Base-by-base conservation (phyloP, 179 eudicot species). In the Carnegiea gigantea region DNA sequence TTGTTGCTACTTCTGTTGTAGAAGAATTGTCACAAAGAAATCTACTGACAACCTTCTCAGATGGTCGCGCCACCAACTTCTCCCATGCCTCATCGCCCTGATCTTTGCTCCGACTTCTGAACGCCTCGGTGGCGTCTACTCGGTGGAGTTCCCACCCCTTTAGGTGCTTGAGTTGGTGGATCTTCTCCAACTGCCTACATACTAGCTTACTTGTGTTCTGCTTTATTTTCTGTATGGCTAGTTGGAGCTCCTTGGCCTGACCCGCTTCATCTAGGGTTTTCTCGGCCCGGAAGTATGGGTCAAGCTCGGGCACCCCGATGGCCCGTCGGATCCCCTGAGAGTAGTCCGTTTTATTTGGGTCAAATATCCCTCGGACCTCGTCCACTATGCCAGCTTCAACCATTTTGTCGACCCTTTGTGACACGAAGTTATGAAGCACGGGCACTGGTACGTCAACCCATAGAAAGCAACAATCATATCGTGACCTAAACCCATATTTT, bases 271-370 rank as follows among this genome's bases (percentile, higher is more conserved):
- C 44, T 40, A 40, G 44, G 44, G 44, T 40, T 40, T 85, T 78
- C 2, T 87, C 90, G 2, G 24, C 53, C 70, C 88, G 79, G 70
- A 94, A 88, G 81, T 80, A 92, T 0, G n/a, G 38, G 77, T 92
- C 91, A 5, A 94, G 78, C 54, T 94, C 97, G 0, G 93, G 93
- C 1, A 94, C 92, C 0, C 97, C 97, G 8, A 94, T 94, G 0
- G 98, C 93, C 43, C 84, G 85, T 36, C 95, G 84, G 48, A 94
- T 91, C 20, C 98, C 97, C 3, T 46, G 21, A 1, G 90, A 79
- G 30, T 92, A 90, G 26, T 88, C 93, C 0, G 75, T 80, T 38
- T 72, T 82, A 12, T 33, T 23, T 5, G 91, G 88, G 70, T 82
- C 78, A 76, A 85, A 92, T 18, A 88, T 68, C 1, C 77, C 67